Base-by-base conservation (phyloP, 2,329 filamentous ascomycete species). In the Epichloe aotearoae region DNA sequence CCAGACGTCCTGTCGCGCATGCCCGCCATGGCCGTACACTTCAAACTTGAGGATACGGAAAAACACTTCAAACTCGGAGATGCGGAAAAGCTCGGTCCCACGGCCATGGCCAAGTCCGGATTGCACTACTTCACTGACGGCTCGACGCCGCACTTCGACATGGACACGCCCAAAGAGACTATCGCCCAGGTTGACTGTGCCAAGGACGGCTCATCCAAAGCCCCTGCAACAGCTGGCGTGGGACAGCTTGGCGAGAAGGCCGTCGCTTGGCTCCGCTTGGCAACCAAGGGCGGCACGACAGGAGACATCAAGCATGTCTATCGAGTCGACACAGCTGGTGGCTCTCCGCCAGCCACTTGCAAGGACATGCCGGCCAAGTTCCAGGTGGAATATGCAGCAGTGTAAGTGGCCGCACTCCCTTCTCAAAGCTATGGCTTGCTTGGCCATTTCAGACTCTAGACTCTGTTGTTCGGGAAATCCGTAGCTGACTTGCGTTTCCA, bases 281-380 rank as follows among this genome's bases (percentile, higher is more conserved):
- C 74, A 23, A 69, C 74, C 15, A 69, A 67, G 19, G 64, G 68
- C 14, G 64, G 63, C 38, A 76, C 76, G n/a, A 83, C 79, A 1
- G 79, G 78, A 2, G 69, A 73, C 43, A 79, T 87, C 57, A 78
- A 82, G 64, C 81, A 88, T 64, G 83, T 95, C 23, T 97, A 91
- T 69, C 79, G 91, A 12, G 70, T 96, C 43, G 77, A 86, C 60
- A 97, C 91, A 11, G 88, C 84, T 1, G 90, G 89, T 26, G 91
- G 91, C 11, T 79, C 76, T 45, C 69, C 88, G 2, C 90, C 90
- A 0, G 71, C 77, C 26, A 86, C 81, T 0, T 97, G 91, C 64
- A 64, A 76, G 36, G 85, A 80, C 11, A 74, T 80, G 73, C 65
- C 73, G 0, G 72, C 74, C 11, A 62, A 67, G 1, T 90, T 96